A percentile compares a stretch with the other conserved stretches of the same genome.
These are phyloP conservation scores for Prunus persica DNA, from an alignment of 306 rosid species.

Conservation along the genomic window Prunus_persica_NCBIv2 NC_034009.1:43330001-43330500, in stretches of 20 bases:
- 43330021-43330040: conserved; percentile 15
- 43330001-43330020: conserved; percentile 38
- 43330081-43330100: conserved; percentile 26
- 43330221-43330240: conserved; percentile 68
- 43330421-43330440: conserved; percentile 25
- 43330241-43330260: conserved; percentile 19
- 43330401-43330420: conserved; percentile 25
- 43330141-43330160: background rate
- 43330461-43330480: background rate
- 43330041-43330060: background rate
- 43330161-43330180: conserved; percentile 30
- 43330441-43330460: conserved; percentile 5
- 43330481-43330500: conserved; percentile 6
- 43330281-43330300: background rate
- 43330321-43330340: background rate
- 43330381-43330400: conserved; percentile 29
- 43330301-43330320: background rate
- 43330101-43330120: background rate
- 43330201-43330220: conserved; percentile 46
- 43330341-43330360: conserved; percentile 6
- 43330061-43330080: conserved; percentile 37
- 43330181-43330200: conserved; percentile 39
- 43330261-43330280: background rate
- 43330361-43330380: conserved; percentile 13
- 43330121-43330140: background rate